These are phyloP conservation scores for Talaromyces sp. DNA, from an alignment of 2,329 filamentous ascomycete genomes.

Conservation along the genomic window DNA sequence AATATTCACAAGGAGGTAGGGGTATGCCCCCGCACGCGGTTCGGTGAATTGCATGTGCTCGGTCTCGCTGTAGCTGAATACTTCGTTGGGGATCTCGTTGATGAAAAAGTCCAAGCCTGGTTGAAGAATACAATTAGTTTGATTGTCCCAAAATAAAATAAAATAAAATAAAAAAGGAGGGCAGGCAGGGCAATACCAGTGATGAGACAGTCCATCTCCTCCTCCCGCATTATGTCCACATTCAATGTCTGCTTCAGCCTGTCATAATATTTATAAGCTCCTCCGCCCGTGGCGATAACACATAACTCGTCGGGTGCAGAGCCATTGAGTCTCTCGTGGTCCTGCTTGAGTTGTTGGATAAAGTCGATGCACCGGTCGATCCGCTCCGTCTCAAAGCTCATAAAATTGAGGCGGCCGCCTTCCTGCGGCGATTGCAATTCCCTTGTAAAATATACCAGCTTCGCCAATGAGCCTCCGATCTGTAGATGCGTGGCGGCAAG, in stretches of 20 bases:
- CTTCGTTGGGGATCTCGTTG: constrained; percentile 91
- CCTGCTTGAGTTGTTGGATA: constrained; percentile 77
- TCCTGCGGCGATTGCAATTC: constrained; percentile 74
- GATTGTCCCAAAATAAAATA: background rate
- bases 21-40: constrained; percentile 77
- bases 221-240: constrained; percentile 84
- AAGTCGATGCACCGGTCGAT: constrained; percentile 94
- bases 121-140: background rate
- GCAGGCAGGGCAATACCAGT: constrained; percentile 55
- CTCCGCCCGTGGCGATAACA: constrained; percentile 93
- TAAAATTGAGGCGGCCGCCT: constrained; percentile 87
- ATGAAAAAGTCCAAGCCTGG: constrained; percentile 96
- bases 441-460: constrained; percentile 94
- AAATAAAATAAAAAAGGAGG: background rate
- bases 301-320: constrained; percentile 66
- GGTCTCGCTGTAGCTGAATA: constrained; percentile 91
- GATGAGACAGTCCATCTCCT: constrained; percentile 98
- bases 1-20: constrained; percentile 96
- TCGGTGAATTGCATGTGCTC: constrained; percentile 86
- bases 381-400: constrained; percentile 91
- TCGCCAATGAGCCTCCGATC: constrained; percentile 94
- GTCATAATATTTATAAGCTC: constrained; percentile 96
- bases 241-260: constrained; percentile 76
- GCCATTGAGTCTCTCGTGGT: constrained; percentile 72
- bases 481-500: constrained; percentile 30